Percentiles rank a stretch among this genome's conserved stretches.
phyloP scores from a whole-genome alignment of 495 filamentous ascomycete genomes.

The Neurospora sp. region DNA sequence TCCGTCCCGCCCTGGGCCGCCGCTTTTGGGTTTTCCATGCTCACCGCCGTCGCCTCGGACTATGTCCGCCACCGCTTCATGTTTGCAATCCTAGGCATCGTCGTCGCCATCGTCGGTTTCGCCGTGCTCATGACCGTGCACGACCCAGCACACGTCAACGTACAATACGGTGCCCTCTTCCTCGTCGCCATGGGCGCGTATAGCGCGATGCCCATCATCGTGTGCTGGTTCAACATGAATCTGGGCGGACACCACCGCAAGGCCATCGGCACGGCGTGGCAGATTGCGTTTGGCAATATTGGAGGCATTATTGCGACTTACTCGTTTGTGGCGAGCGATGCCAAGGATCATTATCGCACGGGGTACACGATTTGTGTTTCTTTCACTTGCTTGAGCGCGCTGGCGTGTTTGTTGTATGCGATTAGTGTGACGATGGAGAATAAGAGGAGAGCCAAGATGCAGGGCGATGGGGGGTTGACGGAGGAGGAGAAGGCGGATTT shows the following conservation, averaged over 20 bases:
- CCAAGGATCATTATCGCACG: slow-evolving; percentile 50
- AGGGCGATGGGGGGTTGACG: slow-evolving; percentile 46
- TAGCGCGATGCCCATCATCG: slow-evolving; percentile 69
- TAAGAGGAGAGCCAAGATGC: slow-evolving; percentile 44
- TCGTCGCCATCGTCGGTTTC: slow-evolving; percentile 59
- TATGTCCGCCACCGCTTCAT: slow-evolving; percentile 60
- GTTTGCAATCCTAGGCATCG: slow-evolving; percentile 58
- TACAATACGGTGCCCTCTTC: slow-evolving; percentile 65
- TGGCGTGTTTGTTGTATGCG: slow-evolving; percentile 52
- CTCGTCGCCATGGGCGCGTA: slow-evolving; percentile 56
- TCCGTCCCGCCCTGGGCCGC: slow-evolving; percentile 82
- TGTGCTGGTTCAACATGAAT: slow-evolving; percentile 95
- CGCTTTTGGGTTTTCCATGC: slow-evolving; percentile 64
- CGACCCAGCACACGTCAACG: slow-evolving; percentile 35
- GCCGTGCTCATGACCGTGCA: slow-evolving; percentile 56
- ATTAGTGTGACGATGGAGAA: slow-evolving; percentile 55
- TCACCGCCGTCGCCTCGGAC: slow-evolving; percentile 62
- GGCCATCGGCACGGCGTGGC: slow-evolving; percentile 77
- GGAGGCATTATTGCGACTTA: slow-evolving; percentile 89
- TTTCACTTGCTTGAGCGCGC: slow-evolving; percentile 58
- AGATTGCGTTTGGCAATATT: slow-evolving; percentile 88
- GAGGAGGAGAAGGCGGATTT: slow-evolving; percentile 66
- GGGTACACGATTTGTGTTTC: slow-evolving; percentile 74
- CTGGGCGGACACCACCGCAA: slow-evolving; percentile 78
- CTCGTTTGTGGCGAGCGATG: slow-evolving; percentile 64